These are phyloP conservation scores for Xylaria scruposa DNA, from an alignment of 495 filamentous ascomycete species.

Conservation along the genomic window DNA sequence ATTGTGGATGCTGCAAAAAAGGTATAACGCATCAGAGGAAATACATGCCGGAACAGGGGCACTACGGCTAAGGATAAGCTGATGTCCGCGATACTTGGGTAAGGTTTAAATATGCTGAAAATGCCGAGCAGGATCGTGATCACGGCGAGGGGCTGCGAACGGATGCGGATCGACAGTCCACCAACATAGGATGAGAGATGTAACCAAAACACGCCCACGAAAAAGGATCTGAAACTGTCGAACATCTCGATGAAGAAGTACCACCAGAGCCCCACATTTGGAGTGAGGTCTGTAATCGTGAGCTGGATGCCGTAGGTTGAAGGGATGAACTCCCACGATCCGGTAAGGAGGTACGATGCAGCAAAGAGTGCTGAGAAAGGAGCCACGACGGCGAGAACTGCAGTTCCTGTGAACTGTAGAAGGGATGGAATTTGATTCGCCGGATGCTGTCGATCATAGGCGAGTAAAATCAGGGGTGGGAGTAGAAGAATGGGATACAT, in stretches of 20 bases:
- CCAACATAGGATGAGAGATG: conserved; percentile 89
- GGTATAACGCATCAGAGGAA: conserved; percentile 91
- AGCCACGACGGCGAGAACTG: conserved; percentile 56
- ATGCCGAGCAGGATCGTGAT: conserved; percentile 82
- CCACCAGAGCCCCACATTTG: conserved; percentile 98
- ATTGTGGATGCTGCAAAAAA: conserved; percentile 83
- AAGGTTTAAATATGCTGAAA: conserved; percentile 93
- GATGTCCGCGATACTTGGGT: conserved; percentile 88
- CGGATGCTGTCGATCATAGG: conserved; percentile 69
- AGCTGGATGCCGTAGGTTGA: conserved; percentile 93
- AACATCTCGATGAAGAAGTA: conserved; percentile 99
- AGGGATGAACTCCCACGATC: conserved; percentile 82
- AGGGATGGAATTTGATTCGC: conserved; percentile 42
- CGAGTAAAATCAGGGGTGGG: conserved; percentile 80
- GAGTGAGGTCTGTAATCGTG: conserved; percentile 88
- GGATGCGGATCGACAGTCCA: conserved; percentile 79
- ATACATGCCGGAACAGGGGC: conserved; percentile 90
- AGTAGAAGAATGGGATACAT: conserved; percentile 89
- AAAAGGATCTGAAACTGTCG: conserved; percentile 96
- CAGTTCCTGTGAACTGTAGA: conserved; percentile 57
- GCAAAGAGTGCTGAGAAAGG: conserved; percentile 63
- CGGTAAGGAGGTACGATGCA: conserved; percentile 77
- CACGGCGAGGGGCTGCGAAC: conserved; percentile 84
- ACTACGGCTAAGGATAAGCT: conserved; percentile 83
- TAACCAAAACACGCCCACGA: conserved; percentile 97